A percentile compares a stretch with the other conserved stretches of the same genome.
These are phyloP conservation scores for Monosporascus sp. DNA, from an alignment of 2,329 filamentous ascomycete species.

Conservation along the genomic window DNA sequence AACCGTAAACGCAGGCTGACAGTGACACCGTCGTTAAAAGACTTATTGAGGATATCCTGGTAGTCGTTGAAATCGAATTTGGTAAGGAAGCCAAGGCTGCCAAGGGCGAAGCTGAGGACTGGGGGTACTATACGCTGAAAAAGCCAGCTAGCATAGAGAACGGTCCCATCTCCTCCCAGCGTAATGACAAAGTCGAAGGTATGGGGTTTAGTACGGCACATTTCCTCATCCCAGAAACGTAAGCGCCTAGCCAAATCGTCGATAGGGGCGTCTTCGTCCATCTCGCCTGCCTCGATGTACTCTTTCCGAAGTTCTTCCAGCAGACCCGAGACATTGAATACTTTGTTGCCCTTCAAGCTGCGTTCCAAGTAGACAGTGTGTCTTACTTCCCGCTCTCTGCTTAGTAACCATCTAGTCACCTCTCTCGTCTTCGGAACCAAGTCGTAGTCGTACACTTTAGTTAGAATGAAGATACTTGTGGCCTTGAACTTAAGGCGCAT, in stretches of 20 bases:
- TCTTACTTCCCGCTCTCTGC: slow-evolving; percentile 56
- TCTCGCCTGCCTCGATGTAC: slow-evolving; percentile 32
- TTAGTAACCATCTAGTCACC: slow-evolving; percentile 74
- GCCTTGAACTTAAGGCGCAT: slow-evolving; percentile 79
- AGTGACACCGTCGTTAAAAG: slow-evolving; percentile 78
- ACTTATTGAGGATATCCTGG: slow-evolving; percentile 59
- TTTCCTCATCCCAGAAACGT: slow-evolving; percentile 75
- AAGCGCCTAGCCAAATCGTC: slow-evolving; percentile 48
- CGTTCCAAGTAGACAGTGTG: slow-evolving; percentile 84
- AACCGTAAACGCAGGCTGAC: slow-evolving; percentile 85
- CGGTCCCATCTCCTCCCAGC: slow-evolving; percentile 91
- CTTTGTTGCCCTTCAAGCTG: slow-evolving; percentile 62
- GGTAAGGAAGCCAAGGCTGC: slow-evolving; percentile 89
- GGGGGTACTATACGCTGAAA: slow-evolving; percentile 95
- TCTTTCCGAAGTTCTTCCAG: slow-evolving; percentile 51
- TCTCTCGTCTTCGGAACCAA: slow-evolving; percentile 73
- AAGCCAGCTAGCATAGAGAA: slow-evolving; percentile 92
- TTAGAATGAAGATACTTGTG: slow-evolving; percentile 78
- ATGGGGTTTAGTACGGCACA: slow-evolving; percentile 74
- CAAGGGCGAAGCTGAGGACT: slow-evolving; percentile 83
- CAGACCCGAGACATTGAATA: slow-evolving; percentile 69
- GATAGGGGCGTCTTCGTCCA: slow-evolving; percentile 27
- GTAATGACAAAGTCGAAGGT: slow-evolving; percentile 92
- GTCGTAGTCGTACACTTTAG: slow-evolving; percentile 83
- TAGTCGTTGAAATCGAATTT: slow-evolving; percentile 89